Base-by-base conservation (phyloP, 768 basidiomycete genomes). In the Mycena kentingensis region DNA sequence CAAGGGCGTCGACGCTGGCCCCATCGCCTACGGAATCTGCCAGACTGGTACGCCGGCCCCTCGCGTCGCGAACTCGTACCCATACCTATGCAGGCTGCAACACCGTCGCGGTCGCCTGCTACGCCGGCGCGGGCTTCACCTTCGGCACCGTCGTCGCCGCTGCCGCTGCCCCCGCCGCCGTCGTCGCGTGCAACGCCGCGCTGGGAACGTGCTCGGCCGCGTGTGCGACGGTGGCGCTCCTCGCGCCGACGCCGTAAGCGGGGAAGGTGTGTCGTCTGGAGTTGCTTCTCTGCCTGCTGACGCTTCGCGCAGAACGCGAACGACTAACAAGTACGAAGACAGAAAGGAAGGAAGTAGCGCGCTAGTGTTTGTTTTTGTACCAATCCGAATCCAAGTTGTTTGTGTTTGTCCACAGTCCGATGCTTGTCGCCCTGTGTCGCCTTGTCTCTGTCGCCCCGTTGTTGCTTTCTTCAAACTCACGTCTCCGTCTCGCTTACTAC, bases 141-240 rank as follows among this genome's bases (percentile, higher is more conserved):
- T 77, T 77, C 47, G 75, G 76, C 10, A 73, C 72, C 3, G 66
- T 75, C 39, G 57, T 72, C 29, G 73, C 73, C 3, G 70, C 68
- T 5, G 49, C 70, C 5, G 66, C 61, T 2, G 66, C 70, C 2
- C 73, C 75, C 6, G 63, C 70, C 2, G 70, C 67, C 2, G 62
- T 71, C 28, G 21, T 77, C 16, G 70, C 48, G 0, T 78, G 75
- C 65, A 77, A 76, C 61, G 61, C 65, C 36, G 74, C 63, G 0
- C 67, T 77, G 7, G 78, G 79, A 0, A 67, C 66, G 1, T 79
- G 77, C 52, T 68, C 69, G n/a, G 67, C 72, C 1, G 64, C 68
- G 0, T 79, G 77, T 54, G 75, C 74, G 0, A 55, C 66, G 0
- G 54, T 70, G 3, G 69, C 65, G 0, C 62, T 77, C 6, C 38